These are phyloP conservation scores for Botrytis squamosa DNA, from an alignment of 2,329 filamentous ascomycete genomes.

Conservation along the genomic window DNA sequence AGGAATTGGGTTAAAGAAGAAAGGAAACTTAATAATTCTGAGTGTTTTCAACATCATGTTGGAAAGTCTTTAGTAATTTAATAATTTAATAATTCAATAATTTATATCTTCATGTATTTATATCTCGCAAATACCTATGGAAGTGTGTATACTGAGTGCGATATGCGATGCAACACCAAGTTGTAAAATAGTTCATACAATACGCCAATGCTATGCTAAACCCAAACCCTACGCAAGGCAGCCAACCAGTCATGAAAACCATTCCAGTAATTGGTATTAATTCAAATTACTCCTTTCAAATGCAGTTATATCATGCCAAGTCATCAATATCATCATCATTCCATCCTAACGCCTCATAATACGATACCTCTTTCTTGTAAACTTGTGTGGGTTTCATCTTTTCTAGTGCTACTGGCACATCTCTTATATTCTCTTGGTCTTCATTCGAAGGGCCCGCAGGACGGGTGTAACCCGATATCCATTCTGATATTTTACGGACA, in stretches of 20 bases:
- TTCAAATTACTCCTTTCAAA: slow-evolving; percentile 25
- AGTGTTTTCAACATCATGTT: background rate
- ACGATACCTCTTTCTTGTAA: slow-evolving; percentile 34
- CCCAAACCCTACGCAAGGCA: slow-evolving; percentile 14
- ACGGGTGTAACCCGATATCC: slow-evolving; percentile 27
- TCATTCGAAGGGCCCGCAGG: slow-evolving; percentile 21
- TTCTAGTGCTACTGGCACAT: background rate
- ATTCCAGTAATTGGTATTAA: background rate
- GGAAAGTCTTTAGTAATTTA: too few species aligned
- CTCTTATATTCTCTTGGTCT: slow-evolving; percentile 31
- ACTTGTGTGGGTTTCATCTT: slow-evolving; percentile 7
- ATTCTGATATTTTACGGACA: slow-evolving; percentile 23
- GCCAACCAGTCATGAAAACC: slow-evolving; percentile 7
- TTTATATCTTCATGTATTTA: background rate
- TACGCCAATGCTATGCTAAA: slow-evolving; percentile 16
- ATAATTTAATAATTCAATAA: background rate
- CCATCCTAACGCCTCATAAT: slow-evolving; percentile 42
- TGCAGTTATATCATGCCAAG: slow-evolving; percentile 31
- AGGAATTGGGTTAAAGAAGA: background rate
- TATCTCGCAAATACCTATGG: background rate
- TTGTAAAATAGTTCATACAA: background rate
- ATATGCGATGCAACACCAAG: background rate
- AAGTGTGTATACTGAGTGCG: background rate
- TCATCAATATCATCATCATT: slow-evolving; percentile 40
- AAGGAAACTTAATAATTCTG: background rate